Base-by-base conservation (phyloP, 1,284 basidiomycete species). In the Spongispora temasekensis region DNA sequence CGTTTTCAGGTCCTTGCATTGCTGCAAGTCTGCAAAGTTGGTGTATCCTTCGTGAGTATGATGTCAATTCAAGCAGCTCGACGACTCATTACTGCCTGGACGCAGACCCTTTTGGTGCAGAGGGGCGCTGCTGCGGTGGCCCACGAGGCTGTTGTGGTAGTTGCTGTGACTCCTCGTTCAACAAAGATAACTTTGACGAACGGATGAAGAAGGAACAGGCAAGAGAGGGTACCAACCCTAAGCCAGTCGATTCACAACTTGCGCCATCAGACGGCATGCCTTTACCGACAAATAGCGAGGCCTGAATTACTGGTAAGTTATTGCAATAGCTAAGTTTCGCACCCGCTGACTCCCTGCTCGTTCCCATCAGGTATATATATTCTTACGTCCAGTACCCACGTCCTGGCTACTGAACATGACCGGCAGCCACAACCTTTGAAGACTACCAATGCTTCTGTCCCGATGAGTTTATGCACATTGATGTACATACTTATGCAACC, bases 111-210 rank as follows among this genome's bases (percentile, higher is more conserved):
- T 71, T 68, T 40, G 71, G 71, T 40, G 57, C 67, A 23, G 60
- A 65, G 25, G 52, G 42, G 25, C 42, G 23, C 21, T 72, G 71
- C 50, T 76, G 73, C 12, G 59, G 71, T 56, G 74, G 72, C 13
- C 59, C 62, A 28, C 61, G 61, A 57, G 73, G 71, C 12, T 75
- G 70, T 40, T 73, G 73, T 42, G 62, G 65, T 21, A 63, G 67
- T 48, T 75, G 74, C 42, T 73, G 56, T 19, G 62, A 71, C 23
- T 63, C 65, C 15, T 69, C 69, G 28, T 76, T 76, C 57, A 46
- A 76, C 56, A 30, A 65, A 13, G 71, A 76, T 44, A 61, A 65
- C 56, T 68, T 75, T 55, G 73, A 76, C 34, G 73, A 75, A 46
- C 71, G 61, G 32, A 17, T 73, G 60, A 73, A 61, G 50, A 64